Percentiles rank a stretch among this genome's conserved stretches.
These are phyloP conservation scores for Phoma sp. DNA, from an alignment of 2,329 filamentous ascomycete genomes.

Conservation along the genomic window DNA sequence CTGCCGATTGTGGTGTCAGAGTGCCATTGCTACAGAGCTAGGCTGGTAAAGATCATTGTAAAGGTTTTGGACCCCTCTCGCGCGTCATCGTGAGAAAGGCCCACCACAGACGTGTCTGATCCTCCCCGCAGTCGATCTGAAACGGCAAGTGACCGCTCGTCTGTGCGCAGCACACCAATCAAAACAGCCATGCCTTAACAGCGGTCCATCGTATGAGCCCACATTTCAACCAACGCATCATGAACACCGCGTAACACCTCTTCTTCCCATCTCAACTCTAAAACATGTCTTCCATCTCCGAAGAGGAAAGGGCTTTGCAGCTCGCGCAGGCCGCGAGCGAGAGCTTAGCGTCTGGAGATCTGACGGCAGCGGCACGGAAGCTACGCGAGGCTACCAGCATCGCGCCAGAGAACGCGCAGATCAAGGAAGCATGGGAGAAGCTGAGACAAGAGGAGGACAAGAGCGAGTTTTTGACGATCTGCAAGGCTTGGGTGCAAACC, in stretches of 20 bases:
- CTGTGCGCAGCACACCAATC: slow-evolving; percentile 25
- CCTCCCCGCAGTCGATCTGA: slow-evolving; percentile 17
- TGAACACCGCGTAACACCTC: slow-evolving; percentile 17
- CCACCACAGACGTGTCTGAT: slow-evolving; percentile 10
- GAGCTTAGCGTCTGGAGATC: slow-evolving; percentile 38
- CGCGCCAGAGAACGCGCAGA: slow-evolving; percentile 48
- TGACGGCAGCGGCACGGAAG: slow-evolving; percentile 49
- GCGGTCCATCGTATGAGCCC: slow-evolving; percentile 20
- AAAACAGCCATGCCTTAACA: slow-evolving; percentile 27
- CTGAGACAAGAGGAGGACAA: slow-evolving; percentile 49
- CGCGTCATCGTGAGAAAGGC: slow-evolving; percentile 2
- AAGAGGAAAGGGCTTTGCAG: slow-evolving; percentile 39
- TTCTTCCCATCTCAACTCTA: slow-evolving; percentile 4
- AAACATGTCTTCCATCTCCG: slow-evolving; percentile 36
- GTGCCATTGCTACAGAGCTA: no score
- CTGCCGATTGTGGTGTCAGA: no score
- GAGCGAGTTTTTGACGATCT: slow-evolving; percentile 42
- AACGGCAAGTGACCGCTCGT: slow-evolving; percentile 20
- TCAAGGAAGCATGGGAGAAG: slow-evolving; percentile 51
- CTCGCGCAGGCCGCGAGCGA: slow-evolving; percentile 39
- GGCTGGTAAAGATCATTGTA: no score
- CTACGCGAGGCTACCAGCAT: slow-evolving; percentile 54
- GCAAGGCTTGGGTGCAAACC: slow-evolving; percentile 44
- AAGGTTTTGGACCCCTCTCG: neutral
- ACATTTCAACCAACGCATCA: slow-evolving; percentile 20